These are phyloP conservation scores for Eleusine indica DNA, from an alignment of 176 grass and related monocot genomes.

Conservation along the genomic window DNA sequence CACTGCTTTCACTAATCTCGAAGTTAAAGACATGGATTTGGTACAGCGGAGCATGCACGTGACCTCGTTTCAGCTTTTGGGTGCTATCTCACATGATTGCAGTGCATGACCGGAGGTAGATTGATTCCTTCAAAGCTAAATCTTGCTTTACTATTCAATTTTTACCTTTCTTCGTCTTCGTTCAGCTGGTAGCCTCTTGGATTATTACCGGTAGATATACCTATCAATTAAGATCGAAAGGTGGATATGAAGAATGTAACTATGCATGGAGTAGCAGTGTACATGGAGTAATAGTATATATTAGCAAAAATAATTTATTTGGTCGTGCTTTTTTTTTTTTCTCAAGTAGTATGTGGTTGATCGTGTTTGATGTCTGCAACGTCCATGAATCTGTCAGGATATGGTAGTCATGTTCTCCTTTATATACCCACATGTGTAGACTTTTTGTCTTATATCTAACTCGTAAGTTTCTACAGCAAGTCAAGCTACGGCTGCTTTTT, in stretches of 20 bases:
- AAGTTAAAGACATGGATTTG: constrained; percentile 31
- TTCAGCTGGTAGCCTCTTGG: neutral
- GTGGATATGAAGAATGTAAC: neutral
- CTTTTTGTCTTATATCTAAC: too few relatives aligned
- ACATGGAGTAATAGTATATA: neutral
- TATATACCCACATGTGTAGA: neutral
- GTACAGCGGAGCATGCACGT: constrained; percentile 33
- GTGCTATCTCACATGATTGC: constrained; percentile 38
- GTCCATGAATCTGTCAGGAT: neutral
- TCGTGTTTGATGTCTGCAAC: too few relatives aligned
- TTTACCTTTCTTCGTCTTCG: neutral
- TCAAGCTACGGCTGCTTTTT: neutral
- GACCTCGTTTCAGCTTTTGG: constrained; percentile 33
- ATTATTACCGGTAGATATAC: neutral
- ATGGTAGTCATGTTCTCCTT: neutral
- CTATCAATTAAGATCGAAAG: neutral
- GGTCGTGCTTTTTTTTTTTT: too few relatives aligned
- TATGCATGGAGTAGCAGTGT: neutral
- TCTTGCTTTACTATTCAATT: neutral
- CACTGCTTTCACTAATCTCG: neutral
- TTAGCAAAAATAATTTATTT: neutral
- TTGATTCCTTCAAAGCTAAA: constrained; percentile 40
- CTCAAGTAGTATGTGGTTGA: too few relatives aligned
- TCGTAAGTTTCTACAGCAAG: neutral
- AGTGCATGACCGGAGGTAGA: constrained; percentile 26